phyloP scores from a whole-genome alignment of 2,329 filamentous ascomycete species.

The Periconia sp. region DNA sequence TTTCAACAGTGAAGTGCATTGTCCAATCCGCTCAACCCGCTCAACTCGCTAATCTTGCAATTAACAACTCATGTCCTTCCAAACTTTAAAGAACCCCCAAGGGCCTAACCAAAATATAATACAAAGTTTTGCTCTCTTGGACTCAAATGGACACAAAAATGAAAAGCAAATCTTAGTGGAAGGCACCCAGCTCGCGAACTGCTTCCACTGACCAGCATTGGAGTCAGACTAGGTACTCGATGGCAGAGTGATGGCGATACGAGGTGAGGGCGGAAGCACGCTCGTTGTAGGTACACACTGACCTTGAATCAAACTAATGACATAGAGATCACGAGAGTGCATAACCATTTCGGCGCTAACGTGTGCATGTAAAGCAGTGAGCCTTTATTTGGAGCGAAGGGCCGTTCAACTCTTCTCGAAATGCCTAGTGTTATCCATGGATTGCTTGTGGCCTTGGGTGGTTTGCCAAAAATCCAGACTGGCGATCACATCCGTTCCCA shows the following conservation, averaged over 20 bases:
- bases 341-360: no score
- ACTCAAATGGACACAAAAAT: neutral
- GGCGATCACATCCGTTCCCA: constrained; percentile 89
- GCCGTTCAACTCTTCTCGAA: constrained; percentile 28
- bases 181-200: neutral
- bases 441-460: constrained; percentile 28
- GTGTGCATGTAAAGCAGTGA: neutral
- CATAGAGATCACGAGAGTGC: no score
- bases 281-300: neutral
- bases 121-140: constrained; percentile 5
- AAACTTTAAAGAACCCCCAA: neutral
- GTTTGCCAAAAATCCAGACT: constrained; percentile 88
- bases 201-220: neutral
- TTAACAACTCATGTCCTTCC: neutral
- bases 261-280: neutral
- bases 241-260: neutral
- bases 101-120: constrained; percentile 11
- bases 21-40: neutral
- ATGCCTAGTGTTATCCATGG: constrained; percentile 27
- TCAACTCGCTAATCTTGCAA: neutral
- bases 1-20: constrained; percentile 6
- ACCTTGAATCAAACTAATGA: neutral
- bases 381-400: neutral
- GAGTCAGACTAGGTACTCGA: neutral
- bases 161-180: neutral